Conservation (phyloP, 305 asterid genomes). For the Euphrasia arctica region DNA sequence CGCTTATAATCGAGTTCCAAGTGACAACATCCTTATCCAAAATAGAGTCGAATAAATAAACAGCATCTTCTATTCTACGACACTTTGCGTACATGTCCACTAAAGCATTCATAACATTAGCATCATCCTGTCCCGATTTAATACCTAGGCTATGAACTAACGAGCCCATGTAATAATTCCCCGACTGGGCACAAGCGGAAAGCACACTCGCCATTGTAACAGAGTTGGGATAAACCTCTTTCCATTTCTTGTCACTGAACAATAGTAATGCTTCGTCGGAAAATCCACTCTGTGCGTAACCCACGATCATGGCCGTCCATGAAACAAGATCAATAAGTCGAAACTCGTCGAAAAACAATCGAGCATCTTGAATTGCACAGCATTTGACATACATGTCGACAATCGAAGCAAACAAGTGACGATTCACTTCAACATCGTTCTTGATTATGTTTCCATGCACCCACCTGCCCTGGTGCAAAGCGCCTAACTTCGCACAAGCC, state of each 20-base stretch:
- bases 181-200: constrained; percentile 53
- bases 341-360: constrained; percentile 42
- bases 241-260: constrained; percentile 48
- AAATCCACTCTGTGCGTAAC: constrained; percentile 49
- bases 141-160: constrained; percentile 45
- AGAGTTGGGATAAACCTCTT: constrained; percentile 39
- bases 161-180: constrained; percentile 40
- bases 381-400: constrained; percentile 61
- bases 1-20: constrained; percentile 56
- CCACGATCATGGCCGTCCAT: constrained; percentile 60
- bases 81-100: constrained; percentile 60
- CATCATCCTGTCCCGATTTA: constrained; percentile 47
- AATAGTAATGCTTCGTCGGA: constrained; percentile 45
- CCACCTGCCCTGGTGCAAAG: constrained; percentile 71
- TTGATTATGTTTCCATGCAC: constrained; percentile 59
- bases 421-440: constrained; percentile 36
- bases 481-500: constrained; percentile 54
- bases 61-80: constrained; percentile 36
- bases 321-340: constrained; percentile 40
- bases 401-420: constrained; percentile 44
- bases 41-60: constrained; percentile 39
- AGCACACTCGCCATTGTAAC: constrained; percentile 47
- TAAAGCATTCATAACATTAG: constrained; percentile 45
- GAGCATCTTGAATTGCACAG: constrained; percentile 47
- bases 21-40: constrained; percentile 43